Conservation (phyloP, 2,329 filamentous ascomycete genomes). For the Hirsutella thompsonii region DNA sequence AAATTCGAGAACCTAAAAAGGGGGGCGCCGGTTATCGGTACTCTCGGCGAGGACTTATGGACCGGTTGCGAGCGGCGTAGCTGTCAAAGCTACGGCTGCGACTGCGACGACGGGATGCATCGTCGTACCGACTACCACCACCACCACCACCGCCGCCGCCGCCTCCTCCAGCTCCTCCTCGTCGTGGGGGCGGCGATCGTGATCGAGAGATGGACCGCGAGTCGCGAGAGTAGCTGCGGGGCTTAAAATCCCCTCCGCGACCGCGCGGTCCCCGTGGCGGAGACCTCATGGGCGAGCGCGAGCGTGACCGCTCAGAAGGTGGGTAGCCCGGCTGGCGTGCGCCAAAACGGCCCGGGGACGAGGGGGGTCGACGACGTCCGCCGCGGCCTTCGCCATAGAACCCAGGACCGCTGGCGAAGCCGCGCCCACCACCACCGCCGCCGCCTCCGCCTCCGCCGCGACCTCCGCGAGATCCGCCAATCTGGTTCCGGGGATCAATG, state of each 20-base stretch:
- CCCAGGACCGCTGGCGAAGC: constrained; percentile 11
- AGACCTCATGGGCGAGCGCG: constrained; percentile 28
- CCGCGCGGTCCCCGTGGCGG: constrained; percentile 19
- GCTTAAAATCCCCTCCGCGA: constrained; percentile 20
- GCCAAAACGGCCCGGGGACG: constrained; percentile 24
- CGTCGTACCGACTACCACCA: constrained; percentile 18
- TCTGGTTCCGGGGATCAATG: constrained; percentile 35
- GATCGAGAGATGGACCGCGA: constrained; percentile 34
- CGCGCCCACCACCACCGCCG: constrained; percentile 17
- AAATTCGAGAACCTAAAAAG: too few relatives aligned
- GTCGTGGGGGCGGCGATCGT: constrained; percentile 24
- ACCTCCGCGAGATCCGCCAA: constrained; percentile 18
- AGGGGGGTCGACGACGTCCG: constrained; percentile 17
- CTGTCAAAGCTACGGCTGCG: constrained; percentile 34
- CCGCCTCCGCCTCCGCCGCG: constrained; percentile 17
- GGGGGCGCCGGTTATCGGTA: constrained; percentile 13
- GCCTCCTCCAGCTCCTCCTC: too few relatives aligned
- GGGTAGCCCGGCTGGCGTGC: constrained; percentile 45
- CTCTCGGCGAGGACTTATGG: constrained; percentile 23
- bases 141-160: too few relatives aligned
- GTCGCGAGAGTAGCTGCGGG: constrained; percentile 29
- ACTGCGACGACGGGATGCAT: constrained; percentile 28
- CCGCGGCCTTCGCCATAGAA: constrained; percentile 21
- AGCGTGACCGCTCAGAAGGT: constrained; percentile 39
- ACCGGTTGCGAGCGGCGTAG: constrained; percentile 25